Base-by-base conservation (phyloP, 179 eudicot genomes). In the Beta macrorhiza region DNA sequence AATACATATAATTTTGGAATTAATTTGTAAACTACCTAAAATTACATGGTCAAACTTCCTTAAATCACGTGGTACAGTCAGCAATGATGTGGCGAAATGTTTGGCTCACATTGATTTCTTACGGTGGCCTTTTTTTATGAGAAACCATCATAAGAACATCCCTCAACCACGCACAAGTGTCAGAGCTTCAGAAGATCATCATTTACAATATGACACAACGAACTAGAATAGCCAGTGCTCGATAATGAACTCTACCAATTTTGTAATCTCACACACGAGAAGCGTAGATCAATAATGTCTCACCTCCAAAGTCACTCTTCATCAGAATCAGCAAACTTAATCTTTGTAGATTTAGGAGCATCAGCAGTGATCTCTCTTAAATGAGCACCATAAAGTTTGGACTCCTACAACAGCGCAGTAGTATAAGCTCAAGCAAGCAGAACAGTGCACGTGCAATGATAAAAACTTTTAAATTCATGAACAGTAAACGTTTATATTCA, bases 351-450 rank as follows among this genome's bases (percentile, higher is more conserved):
- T 83, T 94, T 96, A 19, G 98, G 98, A 84, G 99, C 99, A 88
- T 93, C 89, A 5, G 94, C 92, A 64, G 89, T 82, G 52, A 96
- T 94, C 84, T 94, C 98, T 83, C 81, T 90, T 70, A 90, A 96
- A 82, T 96, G 99, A 64, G 99, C 99, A 42, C 99, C 98, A 82
- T 96, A 96, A 2, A 96, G 87, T 89, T 96, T 94, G 53, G 99
- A 94, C 83, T 96, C 99, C 99, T 96, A 82, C 85, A 84, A 61
- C 29, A 74, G 45, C 11, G 15, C 14, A 29, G 25, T 57, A 59
- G 22, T n/a, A 44, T 20, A 45, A 67, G 7, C 56, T 64, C 67
- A 68, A 71, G n/a, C 63, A 49, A 12, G 20, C 53, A 77, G 45
- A 75, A 58, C 67, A 57, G 1, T 12, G 19, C 64, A 32, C 17